Evolutionary conservation across 2,329 filamentous ascomycete species (phyloP).

Genomic region (Aspergillus sp.): DNA sequence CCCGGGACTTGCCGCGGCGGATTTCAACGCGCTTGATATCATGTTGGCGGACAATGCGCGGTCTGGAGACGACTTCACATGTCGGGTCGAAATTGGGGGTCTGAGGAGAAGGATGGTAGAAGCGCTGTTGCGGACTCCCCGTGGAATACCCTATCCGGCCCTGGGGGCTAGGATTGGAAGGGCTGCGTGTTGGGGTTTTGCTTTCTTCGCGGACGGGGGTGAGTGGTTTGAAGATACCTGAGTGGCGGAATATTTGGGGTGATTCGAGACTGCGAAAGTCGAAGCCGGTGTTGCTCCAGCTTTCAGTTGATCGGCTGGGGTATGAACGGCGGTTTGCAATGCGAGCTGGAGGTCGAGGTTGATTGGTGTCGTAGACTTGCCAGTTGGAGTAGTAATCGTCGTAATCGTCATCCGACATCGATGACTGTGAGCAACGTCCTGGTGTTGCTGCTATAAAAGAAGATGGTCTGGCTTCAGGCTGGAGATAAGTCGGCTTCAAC

Average conservation of each 20-base stretch:
- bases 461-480: not conserved
- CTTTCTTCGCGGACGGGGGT: constrained; percentile 16
- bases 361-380: too few relatives aligned
- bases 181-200: constrained; percentile 10
- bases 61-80: constrained; percentile 25
- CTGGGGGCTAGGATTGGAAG: not conserved
- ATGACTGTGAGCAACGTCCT: not conserved
- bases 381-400: not conserved
- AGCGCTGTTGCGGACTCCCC: too few relatives aligned
- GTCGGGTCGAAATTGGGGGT: constrained; percentile 15
- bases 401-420: not conserved
- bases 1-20: constrained; percentile 20
- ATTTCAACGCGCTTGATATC: constrained; percentile 29
- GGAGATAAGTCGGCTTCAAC: constrained; percentile 8
- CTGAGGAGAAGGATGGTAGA: constrained; percentile 9
- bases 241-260: constrained; percentile 14
- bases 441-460: too few relatives aligned
- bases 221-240: constrained; percentile 13
- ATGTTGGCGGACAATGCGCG: constrained; percentile 24
- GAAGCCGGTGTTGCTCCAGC: not conserved
- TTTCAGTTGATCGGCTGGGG: not conserved
- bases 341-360: too few relatives aligned
- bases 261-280: constrained; percentile 1
- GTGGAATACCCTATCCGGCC: not conserved
- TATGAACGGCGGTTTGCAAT: too few relatives aligned